Percentiles rank a stretch among this genome's conserved stretches.
Evolutionary conservation across 1,284 basidiomycete genomes (phyloP).

Genomic region (Papiliotrema laurentii): DNA sequence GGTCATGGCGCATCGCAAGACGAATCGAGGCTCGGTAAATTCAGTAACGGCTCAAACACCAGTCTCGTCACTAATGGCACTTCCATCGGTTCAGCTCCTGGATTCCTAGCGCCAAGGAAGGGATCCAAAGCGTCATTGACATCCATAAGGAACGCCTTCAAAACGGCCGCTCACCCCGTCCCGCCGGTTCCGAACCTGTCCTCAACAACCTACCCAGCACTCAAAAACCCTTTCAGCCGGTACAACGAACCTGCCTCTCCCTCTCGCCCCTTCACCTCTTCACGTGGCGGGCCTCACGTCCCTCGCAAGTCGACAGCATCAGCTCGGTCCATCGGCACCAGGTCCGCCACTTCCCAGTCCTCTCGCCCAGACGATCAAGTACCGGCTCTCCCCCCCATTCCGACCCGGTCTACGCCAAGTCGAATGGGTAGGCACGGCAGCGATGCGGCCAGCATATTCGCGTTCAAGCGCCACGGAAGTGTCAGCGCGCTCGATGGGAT

Average conservation of each 20-base stretch:
- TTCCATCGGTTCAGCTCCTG: conserved; percentile 22
- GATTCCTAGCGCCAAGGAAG: conserved; percentile 57
- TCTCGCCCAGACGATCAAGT: conserved; percentile 38
- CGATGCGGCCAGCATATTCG: conserved; percentile 35
- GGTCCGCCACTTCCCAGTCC: conserved; percentile 35
- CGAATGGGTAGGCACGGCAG: conserved; percentile 35
- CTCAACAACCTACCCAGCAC: conserved; percentile 33
- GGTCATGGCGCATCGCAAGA: conserved; percentile 8
- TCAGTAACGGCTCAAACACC: conserved; percentile 46
- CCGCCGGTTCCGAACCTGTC: conserved; percentile 37
- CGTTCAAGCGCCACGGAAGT: conserved; percentile 25
- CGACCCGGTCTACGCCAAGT: conserved; percentile 29
- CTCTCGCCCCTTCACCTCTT: conserved; percentile 12
- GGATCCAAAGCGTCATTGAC: conserved; percentile 68
- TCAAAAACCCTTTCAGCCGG: conserved; percentile 43
- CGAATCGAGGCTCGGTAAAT: conserved; percentile 30
- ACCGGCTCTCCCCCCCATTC: conserved; percentile 37
- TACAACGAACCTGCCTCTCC: conserved; percentile 32
- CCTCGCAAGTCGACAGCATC: conserved; percentile 36
- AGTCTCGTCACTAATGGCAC: conserved; percentile 41
- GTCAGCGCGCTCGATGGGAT: conserved; percentile 23
- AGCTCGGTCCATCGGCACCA: conserved; percentile 31
- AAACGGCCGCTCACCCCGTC: conserved; percentile 40
- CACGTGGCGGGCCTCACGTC: conserved; percentile 13
- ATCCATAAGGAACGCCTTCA: conserved; percentile 76